Base-by-base conservation (phyloP, 805 yeast species). In the Ogataea pilisensis region DNA sequence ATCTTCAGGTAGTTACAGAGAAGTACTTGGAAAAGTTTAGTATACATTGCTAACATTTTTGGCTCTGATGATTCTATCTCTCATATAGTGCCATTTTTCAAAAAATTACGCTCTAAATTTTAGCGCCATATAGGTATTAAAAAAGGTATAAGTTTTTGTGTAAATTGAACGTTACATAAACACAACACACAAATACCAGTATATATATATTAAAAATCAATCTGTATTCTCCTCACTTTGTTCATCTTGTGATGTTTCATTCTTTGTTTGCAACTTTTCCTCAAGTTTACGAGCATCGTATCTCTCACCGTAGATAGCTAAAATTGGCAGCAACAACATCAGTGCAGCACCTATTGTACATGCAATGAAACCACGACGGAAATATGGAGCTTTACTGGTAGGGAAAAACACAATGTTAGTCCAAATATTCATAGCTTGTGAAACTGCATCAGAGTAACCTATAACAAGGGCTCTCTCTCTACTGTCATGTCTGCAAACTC, bases 381-480 rank as follows among this genome's bases (percentile, higher is more conserved):
- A 69, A 42, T 61, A 44, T 2, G 74, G 74, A 3, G 70, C 65
- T n/a, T 63, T 41, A 9, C 50, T 51, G 0, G 74, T 68, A 8
- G 73, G 73, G 45, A 55, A 69, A 42, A 67, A 66, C 3, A 57
- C 73, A 41, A 69, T 66, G 43, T 67, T 69, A 11, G 73, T 69
- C 69, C 74, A 70, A 37, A 69, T 64, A 39, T 68, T 69, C 57
- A 68, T 65, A 8, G 72, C 70, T 40, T 69, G 72, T 8, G 73
- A 69, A 17, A 56, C 57, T 2, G 60, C 60, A 42, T 56, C 60
- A 2, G 60, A 53, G 39, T 46, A 56, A 12, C 58, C 85, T 36
- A 80, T 61, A 1, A 78, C 81, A 35, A 80, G 65, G 0, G 85
- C 82, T 52, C 85, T 67, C 51, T 77, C 82, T 61, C 80, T 78